Evolutionary conservation across 345 rosid species (phyloP).

Genomic region (Populus euphratica): DNA sequence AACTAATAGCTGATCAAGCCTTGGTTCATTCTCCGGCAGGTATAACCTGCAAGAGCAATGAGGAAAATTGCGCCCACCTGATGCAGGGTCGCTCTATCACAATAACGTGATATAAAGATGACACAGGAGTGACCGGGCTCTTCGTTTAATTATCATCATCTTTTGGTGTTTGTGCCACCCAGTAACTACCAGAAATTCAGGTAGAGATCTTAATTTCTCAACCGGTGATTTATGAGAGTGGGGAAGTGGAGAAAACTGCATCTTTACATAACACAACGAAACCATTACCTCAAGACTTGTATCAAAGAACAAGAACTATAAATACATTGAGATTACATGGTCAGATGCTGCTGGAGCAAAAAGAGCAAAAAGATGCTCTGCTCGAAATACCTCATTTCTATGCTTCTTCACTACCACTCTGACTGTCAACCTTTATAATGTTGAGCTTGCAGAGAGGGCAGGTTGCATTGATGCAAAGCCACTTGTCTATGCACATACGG

Average conservation of each 20-base stretch:
- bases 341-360: no score
- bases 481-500: background rate
- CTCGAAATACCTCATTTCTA: background rate
- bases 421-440: background rate
- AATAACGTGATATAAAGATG: no score
- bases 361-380: background rate
- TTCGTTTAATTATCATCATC: background rate
- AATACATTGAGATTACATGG: background rate
- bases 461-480: constrained; percentile 5
- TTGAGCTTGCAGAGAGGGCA: constrained; percentile 3
- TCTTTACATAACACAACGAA: background rate
- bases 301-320: no score
- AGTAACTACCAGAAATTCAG: no score
- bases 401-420: background rate
- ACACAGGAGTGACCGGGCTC: constrained; percentile 9
- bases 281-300: background rate
- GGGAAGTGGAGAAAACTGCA: background rate
- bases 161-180: no score
- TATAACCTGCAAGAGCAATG: no score
- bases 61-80: no score
- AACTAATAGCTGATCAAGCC: no score
- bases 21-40: no score
- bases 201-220: no score
- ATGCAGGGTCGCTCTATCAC: no score
- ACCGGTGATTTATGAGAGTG: background rate